phyloP scores from a whole-genome alignment of 2,329 filamentous ascomycete species.

The Neophaeococcomyces mojaviensis region DNA sequence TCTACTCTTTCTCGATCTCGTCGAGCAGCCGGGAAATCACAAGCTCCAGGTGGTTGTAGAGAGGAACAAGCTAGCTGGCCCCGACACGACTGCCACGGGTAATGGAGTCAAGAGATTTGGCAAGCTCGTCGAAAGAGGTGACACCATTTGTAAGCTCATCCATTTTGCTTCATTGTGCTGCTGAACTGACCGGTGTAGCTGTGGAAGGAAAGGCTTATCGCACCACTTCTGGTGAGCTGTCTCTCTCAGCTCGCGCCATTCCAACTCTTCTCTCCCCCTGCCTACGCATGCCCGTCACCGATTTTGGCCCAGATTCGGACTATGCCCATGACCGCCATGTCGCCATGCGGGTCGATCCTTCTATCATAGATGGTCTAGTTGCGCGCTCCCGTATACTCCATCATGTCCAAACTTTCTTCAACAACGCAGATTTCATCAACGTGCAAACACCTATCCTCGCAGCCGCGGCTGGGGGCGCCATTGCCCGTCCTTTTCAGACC shows the following conservation, averaged over 20 bases:
- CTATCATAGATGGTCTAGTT: constrained; percentile 60
- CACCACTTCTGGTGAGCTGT: constrained; percentile 67
- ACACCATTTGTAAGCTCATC: constrained; percentile 66
- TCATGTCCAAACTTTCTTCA: constrained; percentile 65
- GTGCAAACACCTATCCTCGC: constrained; percentile 87
- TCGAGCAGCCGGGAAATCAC: constrained; percentile 54
- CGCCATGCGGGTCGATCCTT: constrained; percentile 70
- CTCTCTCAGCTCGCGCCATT: constrained; percentile 59
- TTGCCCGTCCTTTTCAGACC: constrained; percentile 79
- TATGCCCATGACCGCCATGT: constrained; percentile 73
- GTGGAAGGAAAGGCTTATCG: constrained; percentile 63
- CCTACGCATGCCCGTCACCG: constrained; percentile 61
- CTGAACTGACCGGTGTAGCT: constrained; percentile 37
- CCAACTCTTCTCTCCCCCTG: constrained; percentile 70
- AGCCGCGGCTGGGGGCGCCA: constrained; percentile 74
- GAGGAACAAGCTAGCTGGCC: constrained; percentile 44
- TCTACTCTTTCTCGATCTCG: constrained; percentile 76
- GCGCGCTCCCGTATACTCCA: constrained; percentile 68
- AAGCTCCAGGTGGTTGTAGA: constrained; percentile 61
- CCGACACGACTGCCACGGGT: background rate
- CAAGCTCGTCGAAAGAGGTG: constrained; percentile 66
- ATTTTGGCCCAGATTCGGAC: constrained; percentile 26
- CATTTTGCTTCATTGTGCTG: constrained; percentile 11
- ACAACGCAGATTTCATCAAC: constrained; percentile 67
- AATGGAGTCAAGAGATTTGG: constrained; percentile 45